These are phyloP conservation scores for Aureobasidium subglaciale DNA, from an alignment of 2,329 filamentous ascomycete species.

Conservation along the genomic window DNA sequence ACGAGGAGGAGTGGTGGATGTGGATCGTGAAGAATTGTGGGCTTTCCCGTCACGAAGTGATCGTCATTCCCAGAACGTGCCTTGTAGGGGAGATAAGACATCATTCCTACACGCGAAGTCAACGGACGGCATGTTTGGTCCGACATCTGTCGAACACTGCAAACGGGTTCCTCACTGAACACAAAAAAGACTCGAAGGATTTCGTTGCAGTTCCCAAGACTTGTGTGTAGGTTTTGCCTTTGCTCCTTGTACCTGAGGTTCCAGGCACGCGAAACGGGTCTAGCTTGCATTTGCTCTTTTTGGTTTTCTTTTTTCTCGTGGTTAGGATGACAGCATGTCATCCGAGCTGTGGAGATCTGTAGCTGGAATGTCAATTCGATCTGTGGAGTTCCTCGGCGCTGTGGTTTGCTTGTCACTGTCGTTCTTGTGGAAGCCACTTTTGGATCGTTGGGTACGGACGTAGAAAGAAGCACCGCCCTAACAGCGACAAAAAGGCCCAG, in stretches of 20 bases:
- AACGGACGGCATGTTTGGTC: not conserved
- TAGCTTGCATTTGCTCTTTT: not conserved
- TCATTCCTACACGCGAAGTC: not conserved
- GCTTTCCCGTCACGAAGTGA: not conserved
- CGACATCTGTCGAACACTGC: not conserved
- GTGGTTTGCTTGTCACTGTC: not conserved
- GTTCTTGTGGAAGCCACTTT: not conserved
- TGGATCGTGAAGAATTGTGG: not conserved
- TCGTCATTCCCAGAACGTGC: not conserved
- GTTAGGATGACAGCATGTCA: no score
- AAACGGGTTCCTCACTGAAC: no score
- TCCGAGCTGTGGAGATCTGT: not conserved
- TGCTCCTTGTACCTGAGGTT: not conserved
- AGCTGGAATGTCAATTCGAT: not conserved
- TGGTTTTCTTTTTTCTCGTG: no score
- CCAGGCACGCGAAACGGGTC: not conserved
- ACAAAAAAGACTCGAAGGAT: no score
- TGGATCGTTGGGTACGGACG: not conserved
- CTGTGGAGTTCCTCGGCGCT: not conserved
- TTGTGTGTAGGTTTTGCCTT: not conserved
- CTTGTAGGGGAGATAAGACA: conserved; percentile 2
- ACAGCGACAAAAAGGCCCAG: not conserved
- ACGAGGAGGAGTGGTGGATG: not conserved
- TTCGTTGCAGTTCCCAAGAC: not conserved
- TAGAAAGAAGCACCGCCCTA: not conserved